Percentiles rank a stretch among this genome's conserved stretches.
These are phyloP conservation scores for Rhytidhysteron rufulum DNA, from an alignment of 2,329 filamentous ascomycete species.

Conservation along the genomic window DNA sequence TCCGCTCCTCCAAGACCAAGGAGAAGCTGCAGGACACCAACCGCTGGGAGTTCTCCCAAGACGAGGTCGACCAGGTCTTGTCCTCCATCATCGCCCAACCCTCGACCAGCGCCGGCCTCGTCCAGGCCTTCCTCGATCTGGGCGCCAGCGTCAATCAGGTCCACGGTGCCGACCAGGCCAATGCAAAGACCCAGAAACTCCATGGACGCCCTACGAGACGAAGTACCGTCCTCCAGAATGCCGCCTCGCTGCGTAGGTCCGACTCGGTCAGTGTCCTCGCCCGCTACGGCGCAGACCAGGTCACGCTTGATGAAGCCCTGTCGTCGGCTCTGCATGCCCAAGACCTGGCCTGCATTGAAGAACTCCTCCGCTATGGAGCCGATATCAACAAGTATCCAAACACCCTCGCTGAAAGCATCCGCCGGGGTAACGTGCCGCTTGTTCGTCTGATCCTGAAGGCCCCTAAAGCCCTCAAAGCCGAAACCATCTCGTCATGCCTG, in stretches of 20 bases:
- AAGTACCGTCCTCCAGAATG: conserved; percentile 34
- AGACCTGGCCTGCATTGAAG: conserved; percentile 28
- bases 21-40: conserved; percentile 24
- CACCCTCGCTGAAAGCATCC: conserved; percentile 25
- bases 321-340: conserved; percentile 29
- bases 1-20: conserved; percentile 33
- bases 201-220: conserved; percentile 22
- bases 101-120: conserved; percentile 24
- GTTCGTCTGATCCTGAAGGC: conserved; percentile 27
- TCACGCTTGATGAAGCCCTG: conserved; percentile 29
- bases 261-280: conserved; percentile 30
- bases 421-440: conserved; percentile 26
- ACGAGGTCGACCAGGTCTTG: conserved; percentile 32
- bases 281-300: conserved; percentile 31
- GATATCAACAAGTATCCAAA: conserved; percentile 29
- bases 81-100: conserved; percentile 28
- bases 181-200: conserved; percentile 17
- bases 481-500: conserved; percentile 30
- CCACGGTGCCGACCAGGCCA: conserved; percentile 17
- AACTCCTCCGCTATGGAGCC: conserved; percentile 31
- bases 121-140: conserved; percentile 29
- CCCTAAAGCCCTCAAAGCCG: conserved; percentile 25
- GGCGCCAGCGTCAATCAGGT: conserved; percentile 33
- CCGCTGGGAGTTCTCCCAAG: conserved; percentile 29
- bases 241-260: conserved; percentile 24